Conservation (phyloP, 495 filamentous ascomycete genomes). For the Pyrenopolyporus hunteri region DNA sequence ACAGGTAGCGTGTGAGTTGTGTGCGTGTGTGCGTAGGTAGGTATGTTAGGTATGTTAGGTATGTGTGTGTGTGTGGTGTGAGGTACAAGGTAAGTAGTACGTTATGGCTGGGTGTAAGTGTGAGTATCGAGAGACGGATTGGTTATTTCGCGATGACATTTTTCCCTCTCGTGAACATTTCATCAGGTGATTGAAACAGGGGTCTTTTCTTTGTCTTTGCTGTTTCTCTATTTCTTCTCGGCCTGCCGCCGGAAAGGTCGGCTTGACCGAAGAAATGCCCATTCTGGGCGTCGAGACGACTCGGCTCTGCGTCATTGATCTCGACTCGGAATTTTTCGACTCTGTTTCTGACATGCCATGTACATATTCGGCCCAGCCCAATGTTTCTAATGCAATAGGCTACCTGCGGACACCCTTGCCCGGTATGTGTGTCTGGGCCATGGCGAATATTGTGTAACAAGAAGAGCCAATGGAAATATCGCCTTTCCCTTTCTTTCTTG, state of each 20-base stretch:
- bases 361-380: slow-evolving; percentile 4
- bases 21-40: background rate
- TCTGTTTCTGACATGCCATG: slow-evolving; percentile 12
- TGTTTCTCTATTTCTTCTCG: background rate
- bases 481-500: too few species aligned
- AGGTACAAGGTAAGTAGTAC: too few species aligned
- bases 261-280: slow-evolving; percentile 21
- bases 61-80: too few species aligned
- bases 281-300: slow-evolving; percentile 8
- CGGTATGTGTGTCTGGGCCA: background rate
- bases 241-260: slow-evolving; percentile 6
- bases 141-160: slow-evolving; percentile 12
- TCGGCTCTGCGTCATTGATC: too few species aligned
- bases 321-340: too few species aligned
- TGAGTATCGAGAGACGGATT: slow-evolving; percentile 5
- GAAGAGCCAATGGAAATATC: background rate
- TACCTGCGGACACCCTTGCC: too few species aligned
- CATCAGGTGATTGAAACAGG: slow-evolving; percentile 20
- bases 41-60: background rate
- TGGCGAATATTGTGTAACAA: slow-evolving; percentile 5
- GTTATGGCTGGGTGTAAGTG: too few species aligned
- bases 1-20: background rate
- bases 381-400: slow-evolving; percentile 5
- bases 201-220: background rate
- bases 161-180: slow-evolving; percentile 11